Evolutionary conservation across 345 rosid species (phyloP).

Genomic region (Rubroshorea leprosula): DNA sequence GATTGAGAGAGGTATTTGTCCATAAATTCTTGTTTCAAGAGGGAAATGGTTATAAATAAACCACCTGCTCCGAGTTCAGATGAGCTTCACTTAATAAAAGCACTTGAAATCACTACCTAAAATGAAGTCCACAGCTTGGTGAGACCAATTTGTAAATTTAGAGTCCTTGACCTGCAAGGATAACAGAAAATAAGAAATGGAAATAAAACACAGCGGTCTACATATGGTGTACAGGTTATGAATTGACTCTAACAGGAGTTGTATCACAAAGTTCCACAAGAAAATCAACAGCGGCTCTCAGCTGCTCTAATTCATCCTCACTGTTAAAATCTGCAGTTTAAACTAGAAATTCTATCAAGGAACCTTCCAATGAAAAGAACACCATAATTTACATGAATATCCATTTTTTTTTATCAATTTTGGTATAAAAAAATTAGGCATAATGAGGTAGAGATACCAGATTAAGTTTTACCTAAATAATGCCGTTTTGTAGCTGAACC

Average conservation of each 20-base stretch:
- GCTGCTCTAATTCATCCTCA: conserved; percentile 62
- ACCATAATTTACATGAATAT: background rate
- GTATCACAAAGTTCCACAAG: conserved; percentile 64
- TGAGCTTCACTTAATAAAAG: background rate
- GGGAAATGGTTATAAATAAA: background rate
- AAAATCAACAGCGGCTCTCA: conserved; percentile 71
- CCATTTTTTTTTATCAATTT: background rate
- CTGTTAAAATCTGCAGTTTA: conserved; percentile 39
- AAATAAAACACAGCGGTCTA: background rate
- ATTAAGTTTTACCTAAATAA: conserved; percentile 42
- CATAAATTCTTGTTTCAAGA: background rate
- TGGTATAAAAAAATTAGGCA: background rate
- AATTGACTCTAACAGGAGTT: conserved; percentile 29
- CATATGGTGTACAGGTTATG: background rate
- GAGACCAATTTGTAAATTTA: conserved; percentile 76
- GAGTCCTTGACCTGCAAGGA: conserved; percentile 43
- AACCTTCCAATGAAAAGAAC: background rate
- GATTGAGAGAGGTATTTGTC: background rate
- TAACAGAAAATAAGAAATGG: background rate
- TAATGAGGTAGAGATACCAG: too few relatives aligned
- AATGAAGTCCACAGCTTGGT: conserved; percentile 89
- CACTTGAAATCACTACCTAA: conserved; percentile 38
- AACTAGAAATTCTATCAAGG: conserved; percentile 12
- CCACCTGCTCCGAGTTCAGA: background rate
- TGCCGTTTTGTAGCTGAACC: conserved; percentile 25